phyloP scores from a whole-genome alignment of 345 rosid genomes.

The Ceriops decandra region DNA sequence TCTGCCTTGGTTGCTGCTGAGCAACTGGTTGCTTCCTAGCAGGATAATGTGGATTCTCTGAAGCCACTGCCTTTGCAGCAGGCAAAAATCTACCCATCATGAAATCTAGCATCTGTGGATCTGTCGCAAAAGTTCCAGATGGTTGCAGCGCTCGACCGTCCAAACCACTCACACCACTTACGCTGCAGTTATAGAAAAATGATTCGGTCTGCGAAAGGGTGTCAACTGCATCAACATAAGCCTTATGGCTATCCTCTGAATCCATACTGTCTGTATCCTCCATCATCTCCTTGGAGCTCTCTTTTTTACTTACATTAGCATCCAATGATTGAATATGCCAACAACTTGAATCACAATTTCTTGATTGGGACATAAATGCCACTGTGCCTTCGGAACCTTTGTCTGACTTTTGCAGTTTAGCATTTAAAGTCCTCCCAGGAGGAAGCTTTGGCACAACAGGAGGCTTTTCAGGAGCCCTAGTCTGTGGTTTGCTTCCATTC shows the following conservation, averaged over 20 bases:
- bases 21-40: constrained; percentile 44
- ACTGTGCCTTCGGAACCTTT: constrained; percentile 22
- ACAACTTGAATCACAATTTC: constrained; percentile 10
- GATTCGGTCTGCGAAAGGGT: constrained; percentile 55
- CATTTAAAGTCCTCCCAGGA: constrained; percentile 56
- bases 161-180: constrained; percentile 51
- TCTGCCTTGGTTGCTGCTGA: constrained; percentile 33
- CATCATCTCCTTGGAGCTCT: constrained; percentile 23
- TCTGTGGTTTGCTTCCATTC: constrained; percentile 40
- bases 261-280: constrained; percentile 30
- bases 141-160: constrained; percentile 49
- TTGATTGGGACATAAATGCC: constrained; percentile 7
- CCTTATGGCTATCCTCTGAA: constrained; percentile 31
- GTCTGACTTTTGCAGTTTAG: constrained; percentile 25
- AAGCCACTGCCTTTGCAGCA: constrained; percentile 87
- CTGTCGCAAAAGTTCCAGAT: constrained; percentile 45
- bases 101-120: constrained; percentile 57
- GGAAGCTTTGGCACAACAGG: constrained; percentile 75
- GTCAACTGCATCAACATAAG: constrained; percentile 53
- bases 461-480: constrained; percentile 21
- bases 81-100: constrained; percentile 94
- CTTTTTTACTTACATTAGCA: constrained; percentile 16
- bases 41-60: constrained; percentile 51
- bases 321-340: constrained; percentile 14
- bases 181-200: constrained; percentile 54